Conservation (phyloP, 148 eudicot species). For the Rhododendron kiyosumense region DNA sequence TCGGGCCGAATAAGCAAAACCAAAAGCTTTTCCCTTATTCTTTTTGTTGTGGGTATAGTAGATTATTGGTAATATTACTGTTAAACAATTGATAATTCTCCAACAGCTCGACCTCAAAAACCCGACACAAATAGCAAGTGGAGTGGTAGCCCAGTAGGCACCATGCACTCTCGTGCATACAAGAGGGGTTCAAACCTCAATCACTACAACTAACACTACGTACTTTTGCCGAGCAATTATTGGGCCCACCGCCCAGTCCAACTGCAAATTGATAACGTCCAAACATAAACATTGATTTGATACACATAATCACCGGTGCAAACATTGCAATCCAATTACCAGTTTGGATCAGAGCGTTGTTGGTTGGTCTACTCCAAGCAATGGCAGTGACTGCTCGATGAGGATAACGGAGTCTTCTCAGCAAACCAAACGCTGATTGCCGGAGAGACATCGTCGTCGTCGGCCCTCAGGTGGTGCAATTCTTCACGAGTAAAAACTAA, state of each 20-base stretch:
- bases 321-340: neutral
- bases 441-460: slow-evolving; percentile 11
- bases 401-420: neutral
- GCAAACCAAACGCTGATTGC: slow-evolving; percentile 10
- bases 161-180: too few species aligned
- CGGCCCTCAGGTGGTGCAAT: neutral
- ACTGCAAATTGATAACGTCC: neutral
- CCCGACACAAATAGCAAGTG: too few species aligned
- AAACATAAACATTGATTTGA: neutral
- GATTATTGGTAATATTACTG: neutral
- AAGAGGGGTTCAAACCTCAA: too few species aligned
- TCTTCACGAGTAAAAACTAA: neutral
- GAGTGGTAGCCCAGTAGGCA: too few species aligned
- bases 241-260: neutral
- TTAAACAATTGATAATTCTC: neutral
- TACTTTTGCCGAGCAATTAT: too few species aligned
- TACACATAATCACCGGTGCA: neutral
- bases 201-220: too few species aligned
- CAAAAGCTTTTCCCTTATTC: neutral
- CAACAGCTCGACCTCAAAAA: too few species aligned
- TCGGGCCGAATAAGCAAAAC: neutral
- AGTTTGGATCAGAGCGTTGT: neutral
- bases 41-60: neutral
- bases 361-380: neutral
- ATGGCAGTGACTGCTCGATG: neutral